A percentile compares a stretch with the other conserved stretches of the same genome.
These are phyloP conservation scores for Lachancea nothofagi DNA, from an alignment of 805 yeast species.

Conservation along the genomic window DNA sequence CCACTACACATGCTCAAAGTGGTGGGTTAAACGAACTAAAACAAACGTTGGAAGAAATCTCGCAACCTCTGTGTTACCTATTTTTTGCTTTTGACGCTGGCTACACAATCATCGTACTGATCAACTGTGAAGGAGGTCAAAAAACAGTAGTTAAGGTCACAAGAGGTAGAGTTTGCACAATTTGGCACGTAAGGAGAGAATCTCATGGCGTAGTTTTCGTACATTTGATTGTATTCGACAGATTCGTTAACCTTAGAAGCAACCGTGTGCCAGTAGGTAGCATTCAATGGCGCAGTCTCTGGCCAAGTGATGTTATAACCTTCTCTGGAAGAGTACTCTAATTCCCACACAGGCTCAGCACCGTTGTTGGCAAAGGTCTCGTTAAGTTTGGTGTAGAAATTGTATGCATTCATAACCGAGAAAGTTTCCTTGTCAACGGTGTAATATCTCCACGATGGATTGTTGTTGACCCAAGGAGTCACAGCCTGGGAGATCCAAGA, in stretches of 20 bases:
- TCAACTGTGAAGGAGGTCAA: conserved; percentile 35
- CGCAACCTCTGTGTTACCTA: background rate
- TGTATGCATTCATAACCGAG: conserved; percentile 53
- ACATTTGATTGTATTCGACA: conserved; percentile 43
- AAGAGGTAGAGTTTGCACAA: conserved; percentile 37
- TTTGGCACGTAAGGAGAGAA: conserved; percentile 49
- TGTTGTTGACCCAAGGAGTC: conserved; percentile 53
- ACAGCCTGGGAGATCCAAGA: conserved; percentile 65
- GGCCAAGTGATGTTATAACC: conserved; percentile 56
- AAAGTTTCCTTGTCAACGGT: conserved; percentile 58
- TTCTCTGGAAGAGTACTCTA: conserved; percentile 61
- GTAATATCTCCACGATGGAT: conserved; percentile 72
- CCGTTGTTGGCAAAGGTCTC: conserved; percentile 50
- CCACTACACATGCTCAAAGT: too few relatives aligned
- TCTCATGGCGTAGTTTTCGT: conserved; percentile 46
- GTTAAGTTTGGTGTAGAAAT: conserved; percentile 55
- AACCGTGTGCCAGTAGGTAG: conserved; percentile 60
- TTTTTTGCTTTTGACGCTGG: background rate
- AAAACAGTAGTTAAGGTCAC: conserved; percentile 39
- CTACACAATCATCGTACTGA: conserved; percentile 27
- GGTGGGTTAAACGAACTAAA: too few relatives aligned
- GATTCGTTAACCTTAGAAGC: conserved; percentile 41
- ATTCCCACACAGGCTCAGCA: conserved; percentile 55
- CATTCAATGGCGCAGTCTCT: conserved; percentile 51
- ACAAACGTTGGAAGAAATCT: too few relatives aligned